Base-by-base conservation (phyloP, 371 early-diverging fungal genomes). In the Mucor ambiguus region DNA sequence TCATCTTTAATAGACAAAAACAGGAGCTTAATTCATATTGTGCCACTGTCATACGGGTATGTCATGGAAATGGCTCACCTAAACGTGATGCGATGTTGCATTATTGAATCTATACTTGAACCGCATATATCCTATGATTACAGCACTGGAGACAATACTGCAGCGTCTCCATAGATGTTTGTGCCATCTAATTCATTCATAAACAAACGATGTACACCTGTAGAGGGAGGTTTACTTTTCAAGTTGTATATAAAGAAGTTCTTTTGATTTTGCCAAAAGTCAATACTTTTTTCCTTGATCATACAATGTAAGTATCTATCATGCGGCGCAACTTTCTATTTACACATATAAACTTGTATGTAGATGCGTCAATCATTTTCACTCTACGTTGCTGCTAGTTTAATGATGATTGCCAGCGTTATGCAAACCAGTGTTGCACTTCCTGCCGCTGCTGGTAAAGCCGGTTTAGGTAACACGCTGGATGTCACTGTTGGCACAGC, bases 351-450 rank as follows among this genome's bases (percentile, higher is more conserved):
- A 48, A 11, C 48, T n/a, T 46, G n/a, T 46, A 9, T 49, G 8
- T 28, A 52, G 52, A 52, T 52, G 52, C 52, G 52, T 28, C 52
- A 52, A 52, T 52, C 52, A 52, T 28, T 52, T 24, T 52, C 52
- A 12, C 28, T 52, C 10, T 52, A 14, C 22, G 28, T 52, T 52
- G 52, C 52, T 52, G 52, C 52, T 28, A 52, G 26, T 4, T 52
- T 52, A 28, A 24, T 28, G 24, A 0, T 16, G 6, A 26, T 52
- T 28, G 52, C 52, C 16, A 52, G 52, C 7, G 2, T 52, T 28
- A 52, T 52, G 52, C 28, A 24, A 1, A 28, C 26, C 26, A 52
- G 52, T 26, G 12, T 52, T 22, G 52, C 28, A 28, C 24, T 52
- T 24, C 52, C 52, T 14, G 28, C 52, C 5, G 18, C 52, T 14